phyloP scores from a whole-genome alignment of 2,329 filamentous ascomycete genomes.

The Colletotrichum phormii region DNA sequence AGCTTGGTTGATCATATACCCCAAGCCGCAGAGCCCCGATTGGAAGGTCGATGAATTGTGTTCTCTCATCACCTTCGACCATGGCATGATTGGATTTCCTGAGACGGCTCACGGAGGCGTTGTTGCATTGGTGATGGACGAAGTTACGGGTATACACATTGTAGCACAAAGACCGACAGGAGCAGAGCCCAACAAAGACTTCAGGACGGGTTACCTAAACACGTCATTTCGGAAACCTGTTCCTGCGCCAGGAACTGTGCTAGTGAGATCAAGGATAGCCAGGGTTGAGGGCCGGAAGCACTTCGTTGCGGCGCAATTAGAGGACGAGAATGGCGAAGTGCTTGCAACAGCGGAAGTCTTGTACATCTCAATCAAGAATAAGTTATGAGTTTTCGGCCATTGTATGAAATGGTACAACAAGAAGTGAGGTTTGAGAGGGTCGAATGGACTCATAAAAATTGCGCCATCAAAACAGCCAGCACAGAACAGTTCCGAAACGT shows the following conservation, averaged over 20 bases:
- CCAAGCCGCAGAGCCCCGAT: constrained; percentile 29
- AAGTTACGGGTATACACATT: constrained; percentile 49
- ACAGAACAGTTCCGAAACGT: no score
- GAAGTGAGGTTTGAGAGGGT: neutral
- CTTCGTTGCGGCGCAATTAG: constrained; percentile 46
- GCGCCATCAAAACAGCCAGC: no score
- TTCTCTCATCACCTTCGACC: constrained; percentile 47
- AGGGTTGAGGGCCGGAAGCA: constrained; percentile 50
- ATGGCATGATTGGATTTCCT: constrained; percentile 48
- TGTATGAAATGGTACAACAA: neutral
- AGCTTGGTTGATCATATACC: constrained; percentile 52
- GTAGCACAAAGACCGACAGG: constrained; percentile 50
- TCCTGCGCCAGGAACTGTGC: constrained; percentile 44
- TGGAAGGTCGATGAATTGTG: constrained; percentile 46
- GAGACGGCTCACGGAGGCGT: constrained; percentile 51
- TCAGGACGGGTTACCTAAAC: constrained; percentile 49
- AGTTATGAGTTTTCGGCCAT: neutral
- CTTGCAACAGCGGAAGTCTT: constrained; percentile 43
- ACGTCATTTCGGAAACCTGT: constrained; percentile 50
- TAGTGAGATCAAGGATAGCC: constrained; percentile 47
- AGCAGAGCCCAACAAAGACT: constrained; percentile 42
- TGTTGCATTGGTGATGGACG: constrained; percentile 51
- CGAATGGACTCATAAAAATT: no score
- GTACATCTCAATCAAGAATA: constrained; percentile 29
- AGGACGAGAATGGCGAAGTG: constrained; percentile 45